Percentiles rank a stretch among this genome's conserved stretches.
Evolutionary conservation across 352 stramenopile genomes (phyloP).

Genomic region (Plasmopara muralis): DNA sequence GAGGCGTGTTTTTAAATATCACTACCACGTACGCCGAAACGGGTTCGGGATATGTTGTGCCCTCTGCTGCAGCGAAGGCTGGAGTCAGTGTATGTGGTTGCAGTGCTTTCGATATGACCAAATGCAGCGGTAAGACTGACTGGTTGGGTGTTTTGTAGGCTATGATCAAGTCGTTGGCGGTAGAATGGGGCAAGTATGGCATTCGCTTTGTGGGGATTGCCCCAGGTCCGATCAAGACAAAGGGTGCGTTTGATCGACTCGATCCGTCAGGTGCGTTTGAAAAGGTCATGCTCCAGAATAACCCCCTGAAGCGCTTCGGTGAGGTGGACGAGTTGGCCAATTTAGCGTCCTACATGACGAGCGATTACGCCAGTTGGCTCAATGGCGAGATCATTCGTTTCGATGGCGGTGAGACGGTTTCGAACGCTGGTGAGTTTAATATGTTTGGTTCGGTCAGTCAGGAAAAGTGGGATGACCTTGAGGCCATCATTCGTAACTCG

Average conservation of each 20-base stretch:
- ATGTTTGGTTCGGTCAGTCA: conserved; percentile 54
- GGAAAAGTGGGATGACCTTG: conserved; percentile 71
- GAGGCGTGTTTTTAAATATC: conserved; percentile 94
- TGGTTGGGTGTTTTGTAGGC: conserved; percentile 48
- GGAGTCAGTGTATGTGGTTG: conserved; percentile 71
- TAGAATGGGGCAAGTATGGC: conserved; percentile 94
- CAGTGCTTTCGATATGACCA: not conserved
- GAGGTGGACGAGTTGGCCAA: conserved; percentile 78
- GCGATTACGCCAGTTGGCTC: conserved; percentile 77
- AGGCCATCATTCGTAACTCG: conserved; percentile 45
- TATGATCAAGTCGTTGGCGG: conserved; percentile 91
- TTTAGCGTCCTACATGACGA: conserved; percentile 66
- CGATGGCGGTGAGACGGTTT: conserved; percentile 70
- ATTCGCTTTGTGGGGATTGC: conserved; percentile 96
- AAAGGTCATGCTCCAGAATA: conserved; percentile 58
- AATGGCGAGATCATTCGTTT: conserved; percentile 80
- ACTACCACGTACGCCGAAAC: conserved; percentile 93
- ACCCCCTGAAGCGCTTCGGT: conserved; percentile 65
- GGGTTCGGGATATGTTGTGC: conserved; percentile 91
- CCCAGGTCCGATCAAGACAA: conserved; percentile 92
- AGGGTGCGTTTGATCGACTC: conserved; percentile 72
- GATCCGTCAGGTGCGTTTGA: conserved; percentile 66
- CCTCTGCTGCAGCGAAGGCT: conserved; percentile 93
- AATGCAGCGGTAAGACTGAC: conserved; percentile 16
- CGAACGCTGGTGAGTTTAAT: conserved; percentile 76